These are phyloP conservation scores for Bathelium albidoporum DNA, from an alignment of 495 filamentous ascomycete genomes.

Conservation along the genomic window DNA sequence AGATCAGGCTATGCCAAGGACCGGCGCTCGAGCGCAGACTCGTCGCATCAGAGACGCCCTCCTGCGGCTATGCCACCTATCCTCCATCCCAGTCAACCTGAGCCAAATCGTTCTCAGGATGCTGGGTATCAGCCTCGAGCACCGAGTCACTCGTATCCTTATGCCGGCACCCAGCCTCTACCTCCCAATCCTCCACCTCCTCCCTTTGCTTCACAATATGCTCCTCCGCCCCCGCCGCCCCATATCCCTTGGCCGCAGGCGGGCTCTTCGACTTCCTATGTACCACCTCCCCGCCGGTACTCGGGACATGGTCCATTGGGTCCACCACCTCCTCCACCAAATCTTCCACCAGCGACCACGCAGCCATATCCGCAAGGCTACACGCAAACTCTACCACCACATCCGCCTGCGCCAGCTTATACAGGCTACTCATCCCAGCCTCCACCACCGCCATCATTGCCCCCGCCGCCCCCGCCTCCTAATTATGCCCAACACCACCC, in stretches of 20 bases:
- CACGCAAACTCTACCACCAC: neutral
- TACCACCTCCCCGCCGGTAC: neutral
- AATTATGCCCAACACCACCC: neutral
- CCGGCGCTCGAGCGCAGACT: neutral
- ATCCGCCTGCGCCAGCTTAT: neutral
- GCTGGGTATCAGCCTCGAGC: neutral
- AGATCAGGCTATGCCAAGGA: neutral
- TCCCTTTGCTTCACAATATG: neutral
- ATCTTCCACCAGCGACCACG: neutral
- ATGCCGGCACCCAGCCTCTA: neutral
- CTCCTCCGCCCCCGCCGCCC: neutral
- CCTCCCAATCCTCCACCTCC: slow-evolving; percentile 15
- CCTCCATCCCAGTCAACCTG: neutral
- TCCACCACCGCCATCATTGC: neutral
- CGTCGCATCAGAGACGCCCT: neutral
- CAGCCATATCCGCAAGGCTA: neutral
- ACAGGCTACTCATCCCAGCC: neutral
- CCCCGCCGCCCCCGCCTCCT: neutral
- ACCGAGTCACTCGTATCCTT: neutral
- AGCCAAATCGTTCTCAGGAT: neutral
- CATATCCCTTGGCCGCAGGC: neutral
- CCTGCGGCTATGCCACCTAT: slow-evolving; percentile 1
- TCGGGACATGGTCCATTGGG: neutral
- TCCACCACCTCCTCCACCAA: neutral
- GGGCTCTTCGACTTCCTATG: neutral